phyloP scores from a whole-genome alignment of 2,329 filamentous ascomycete genomes.

The Metarhizium brunneum region DNA sequence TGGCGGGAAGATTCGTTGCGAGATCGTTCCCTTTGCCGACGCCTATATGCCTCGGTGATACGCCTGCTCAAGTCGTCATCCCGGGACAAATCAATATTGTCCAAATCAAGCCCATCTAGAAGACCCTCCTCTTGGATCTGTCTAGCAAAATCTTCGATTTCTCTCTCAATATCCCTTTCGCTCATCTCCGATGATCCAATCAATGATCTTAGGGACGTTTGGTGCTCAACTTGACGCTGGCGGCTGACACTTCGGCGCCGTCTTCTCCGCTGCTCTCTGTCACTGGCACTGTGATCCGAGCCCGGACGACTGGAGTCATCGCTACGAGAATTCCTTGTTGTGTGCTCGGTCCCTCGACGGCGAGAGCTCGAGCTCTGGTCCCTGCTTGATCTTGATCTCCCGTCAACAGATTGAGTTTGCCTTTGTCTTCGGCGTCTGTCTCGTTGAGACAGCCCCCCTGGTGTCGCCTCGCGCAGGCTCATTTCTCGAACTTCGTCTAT shows the following conservation, averaged over 20 bases:
- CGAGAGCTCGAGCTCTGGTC: slow-evolving; percentile 21
- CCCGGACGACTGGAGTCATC: slow-evolving; percentile 17
- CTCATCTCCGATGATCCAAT: slow-evolving; percentile 73
- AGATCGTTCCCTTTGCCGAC: slow-evolving; percentile 59
- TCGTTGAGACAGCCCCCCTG: slow-evolving; percentile 26
- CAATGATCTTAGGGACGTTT: slow-evolving; percentile 77
- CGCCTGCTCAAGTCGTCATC: slow-evolving; percentile 86
- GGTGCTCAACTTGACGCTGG: slow-evolving; percentile 67
- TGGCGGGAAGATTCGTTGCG: slow-evolving; percentile 30
- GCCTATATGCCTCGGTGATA: slow-evolving; percentile 80
- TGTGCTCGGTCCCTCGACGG: slow-evolving; percentile 15
- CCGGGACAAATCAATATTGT: slow-evolving; percentile 73
- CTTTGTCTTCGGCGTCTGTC: slow-evolving; percentile 19
- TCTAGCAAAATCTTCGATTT: slow-evolving; percentile 82
- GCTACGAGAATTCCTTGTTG: slow-evolving; percentile 13
- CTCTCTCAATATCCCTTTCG: slow-evolving; percentile 70
- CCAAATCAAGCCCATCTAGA: slow-evolving; percentile 78
- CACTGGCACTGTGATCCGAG: slow-evolving; percentile 28
- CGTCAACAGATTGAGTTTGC: slow-evolving; percentile 26
- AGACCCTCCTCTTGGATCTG: slow-evolving; percentile 85
- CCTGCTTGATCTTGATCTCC: slow-evolving; percentile 20
- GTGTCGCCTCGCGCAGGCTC: slow-evolving; percentile 61
- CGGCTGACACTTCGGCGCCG: slow-evolving; percentile 36
- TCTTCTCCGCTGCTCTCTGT: slow-evolving; percentile 20
- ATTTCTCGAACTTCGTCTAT: slow-evolving; percentile 63